Base-by-base conservation (phyloP, 2,329 filamentous ascomycete species). In the Proliferodiscus dingleyae region DNA sequence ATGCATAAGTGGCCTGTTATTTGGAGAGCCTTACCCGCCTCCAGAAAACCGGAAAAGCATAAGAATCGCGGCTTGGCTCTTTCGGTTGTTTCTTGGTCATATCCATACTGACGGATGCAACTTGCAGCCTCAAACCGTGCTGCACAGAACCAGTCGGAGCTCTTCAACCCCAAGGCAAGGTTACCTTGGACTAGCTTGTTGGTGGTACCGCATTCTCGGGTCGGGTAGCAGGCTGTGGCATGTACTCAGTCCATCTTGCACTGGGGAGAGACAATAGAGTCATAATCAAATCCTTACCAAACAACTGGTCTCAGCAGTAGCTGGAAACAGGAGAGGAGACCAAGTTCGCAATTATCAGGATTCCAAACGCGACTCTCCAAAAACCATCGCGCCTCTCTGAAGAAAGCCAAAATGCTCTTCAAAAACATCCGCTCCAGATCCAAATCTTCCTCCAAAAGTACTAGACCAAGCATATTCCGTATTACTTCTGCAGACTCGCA, bases 401-500 rank as follows among this genome's bases (percentile, higher is more conserved):
- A 19, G 30, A 16, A 23, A 7, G 15, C 30, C 44, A 48, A 44
- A 23, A 57, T 56, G 53, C 46, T 56, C 37, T 56, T 57, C 46
- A 53, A 57, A 42, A 39, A 43, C 21, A 23, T 56, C 9, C 55
- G 55, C 36, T 49, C 47, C 5, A 43, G 42, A 11, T 48, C 52
- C 3, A 56, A 52, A 40, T 54, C 55, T 26, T 52, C 45, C 4
- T 53, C 52, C 36, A 47, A 51, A 46, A 50, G 47, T 46, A 50
- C 42, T 30, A 54, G 50, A 24, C 37, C 47, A 23, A 45, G 32
- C 24, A 40, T 52, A 11, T 38, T 23, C 1, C 52, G 46, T 15
- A 24, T 52, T 11, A 46, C 41, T 10, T 49, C 49, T 2, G 13
- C 39, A 10, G 42, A 44, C 18, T 45, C 52, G 24, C 39, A 39